Percentiles rank a stretch among this genome's conserved stretches.
Conservation (phyloP, 805 yeast species). For the Metschnikowia arizonensis region DNA sequence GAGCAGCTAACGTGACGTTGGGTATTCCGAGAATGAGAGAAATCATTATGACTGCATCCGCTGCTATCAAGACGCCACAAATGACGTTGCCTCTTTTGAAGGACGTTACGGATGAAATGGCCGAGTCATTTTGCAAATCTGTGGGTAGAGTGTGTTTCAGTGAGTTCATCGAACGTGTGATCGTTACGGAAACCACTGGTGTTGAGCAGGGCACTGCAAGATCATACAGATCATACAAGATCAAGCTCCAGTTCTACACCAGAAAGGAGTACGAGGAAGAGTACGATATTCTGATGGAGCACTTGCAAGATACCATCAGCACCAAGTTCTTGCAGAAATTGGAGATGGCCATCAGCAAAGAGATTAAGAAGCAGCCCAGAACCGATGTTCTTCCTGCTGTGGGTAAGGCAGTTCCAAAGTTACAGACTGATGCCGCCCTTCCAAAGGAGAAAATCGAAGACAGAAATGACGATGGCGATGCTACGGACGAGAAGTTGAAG, state of each 20-base stretch:
- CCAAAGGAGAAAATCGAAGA: constrained; percentile 30
- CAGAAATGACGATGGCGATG: constrained; percentile 56
- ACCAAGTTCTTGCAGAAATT: constrained; percentile 62
- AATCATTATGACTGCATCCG: constrained; percentile 98
- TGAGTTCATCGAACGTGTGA: constrained; percentile 80
- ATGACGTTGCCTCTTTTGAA: constrained; percentile 85
- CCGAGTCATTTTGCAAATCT: constrained; percentile 89
- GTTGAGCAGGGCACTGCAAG: constrained; percentile 43
- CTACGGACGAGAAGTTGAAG: constrained; percentile 55
- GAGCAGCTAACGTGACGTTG: constrained; percentile 98
- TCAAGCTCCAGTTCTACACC: constrained; percentile 72
- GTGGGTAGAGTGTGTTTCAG: constrained; percentile 80
- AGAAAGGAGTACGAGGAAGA: constrained; percentile 75
- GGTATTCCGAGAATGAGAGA: constrained; percentile 99
- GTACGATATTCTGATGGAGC: constrained; percentile 80
- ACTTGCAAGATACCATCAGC: constrained; percentile 67
- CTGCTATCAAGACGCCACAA: constrained; percentile 96
- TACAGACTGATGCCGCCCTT: constrained; percentile 34
- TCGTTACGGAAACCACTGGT: constrained; percentile 86
- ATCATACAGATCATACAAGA: constrained; percentile 66
- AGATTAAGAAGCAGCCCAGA: constrained; percentile 75
- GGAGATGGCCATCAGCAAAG: constrained; percentile 72
- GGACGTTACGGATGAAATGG: constrained; percentile 80
- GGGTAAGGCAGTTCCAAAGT: constrained; percentile 63
- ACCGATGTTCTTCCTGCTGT: constrained; percentile 55